phyloP scores from a whole-genome alignment of 371 early-diverging fungal genomes.

The Mucor plumbeus region DNA sequence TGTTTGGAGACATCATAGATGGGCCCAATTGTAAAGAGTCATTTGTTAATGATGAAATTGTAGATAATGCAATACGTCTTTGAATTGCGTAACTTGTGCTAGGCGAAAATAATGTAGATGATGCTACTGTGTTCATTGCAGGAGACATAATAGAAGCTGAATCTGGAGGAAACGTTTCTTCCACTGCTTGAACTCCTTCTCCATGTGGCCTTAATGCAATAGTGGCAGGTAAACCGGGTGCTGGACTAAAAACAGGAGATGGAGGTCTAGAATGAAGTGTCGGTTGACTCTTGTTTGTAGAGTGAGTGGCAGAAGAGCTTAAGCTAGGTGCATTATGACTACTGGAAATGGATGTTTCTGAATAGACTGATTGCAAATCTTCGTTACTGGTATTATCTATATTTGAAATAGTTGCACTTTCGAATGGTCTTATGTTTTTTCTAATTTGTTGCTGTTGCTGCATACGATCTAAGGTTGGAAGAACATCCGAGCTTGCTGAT shows the following conservation, averaged over 20 bases:
- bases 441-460: background rate
- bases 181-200: constrained; percentile 18
- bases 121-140: constrained; percentile 48
- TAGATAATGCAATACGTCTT: constrained; percentile 33
- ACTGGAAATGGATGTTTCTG: constrained; percentile 31
- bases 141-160: constrained; percentile 32
- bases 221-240: constrained; percentile 47
- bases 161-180: constrained; percentile 32
- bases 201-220: constrained; percentile 34
- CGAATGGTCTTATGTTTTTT: background rate
- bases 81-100: constrained; percentile 32
- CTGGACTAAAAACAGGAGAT: constrained; percentile 42
- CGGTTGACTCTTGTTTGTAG: constrained; percentile 29
- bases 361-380: constrained; percentile 32
- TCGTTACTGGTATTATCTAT: constrained; percentile 9
- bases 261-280: constrained; percentile 41
- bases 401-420: background rate
- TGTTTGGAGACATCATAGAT: constrained; percentile 10
- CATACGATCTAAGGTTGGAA: constrained; percentile 20
- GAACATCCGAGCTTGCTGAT: constrained; percentile 26
- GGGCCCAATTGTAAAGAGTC: constrained; percentile 20
- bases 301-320: constrained; percentile 34
- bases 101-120: constrained; percentile 44
- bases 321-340: constrained; percentile 40
- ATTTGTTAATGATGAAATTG: constrained; percentile 35